Conservation (phyloP, 2,329 filamentous ascomycete genomes). For the Fusarium sp. region DNA sequence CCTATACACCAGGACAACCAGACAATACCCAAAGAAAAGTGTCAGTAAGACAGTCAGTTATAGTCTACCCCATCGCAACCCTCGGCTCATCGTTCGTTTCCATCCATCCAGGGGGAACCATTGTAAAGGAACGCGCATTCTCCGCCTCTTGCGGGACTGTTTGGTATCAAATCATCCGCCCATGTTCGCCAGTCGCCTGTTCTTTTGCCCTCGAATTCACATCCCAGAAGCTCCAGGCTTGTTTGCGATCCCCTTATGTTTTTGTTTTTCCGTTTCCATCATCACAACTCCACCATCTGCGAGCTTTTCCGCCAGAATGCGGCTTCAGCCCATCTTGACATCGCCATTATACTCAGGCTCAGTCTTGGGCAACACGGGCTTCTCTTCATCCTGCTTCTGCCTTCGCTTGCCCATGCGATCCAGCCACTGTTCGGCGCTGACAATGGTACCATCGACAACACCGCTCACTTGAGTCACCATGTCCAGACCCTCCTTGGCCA, state of each 20-base stretch:
- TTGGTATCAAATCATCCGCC: slow-evolving; percentile 19
- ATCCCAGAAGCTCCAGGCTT: slow-evolving; percentile 4
- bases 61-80: not conserved
- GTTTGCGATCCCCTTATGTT: not conserved
- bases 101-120: slow-evolving; percentile 7
- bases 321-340: slow-evolving; percentile 44
- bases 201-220: not conserved
- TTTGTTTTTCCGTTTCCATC: slow-evolving; percentile 16
- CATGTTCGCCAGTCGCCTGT: not conserved
- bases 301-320: not conserved
- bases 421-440: slow-evolving; percentile 93
- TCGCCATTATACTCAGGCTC: slow-evolving; percentile 39
- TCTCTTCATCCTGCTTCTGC: slow-evolving; percentile 44
- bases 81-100: slow-evolving; percentile 6
- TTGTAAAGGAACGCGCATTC: slow-evolving; percentile 7
- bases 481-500: slow-evolving; percentile 90
- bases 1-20: slow-evolving; percentile 2
- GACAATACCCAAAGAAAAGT: slow-evolving; percentile 9
- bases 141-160: slow-evolving; percentile 17
- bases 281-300: not conserved
- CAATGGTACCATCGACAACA: slow-evolving; percentile 88
- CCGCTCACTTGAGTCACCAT: slow-evolving; percentile 94
- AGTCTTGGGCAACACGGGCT: slow-evolving; percentile 39
- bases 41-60: slow-evolving; percentile 16
- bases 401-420: slow-evolving; percentile 72